Evolutionary conservation across 495 filamentous ascomycete species (phyloP), one percentile per base, ranked within the genome.

Genomic region (Endocarpon pusillum): DNA sequence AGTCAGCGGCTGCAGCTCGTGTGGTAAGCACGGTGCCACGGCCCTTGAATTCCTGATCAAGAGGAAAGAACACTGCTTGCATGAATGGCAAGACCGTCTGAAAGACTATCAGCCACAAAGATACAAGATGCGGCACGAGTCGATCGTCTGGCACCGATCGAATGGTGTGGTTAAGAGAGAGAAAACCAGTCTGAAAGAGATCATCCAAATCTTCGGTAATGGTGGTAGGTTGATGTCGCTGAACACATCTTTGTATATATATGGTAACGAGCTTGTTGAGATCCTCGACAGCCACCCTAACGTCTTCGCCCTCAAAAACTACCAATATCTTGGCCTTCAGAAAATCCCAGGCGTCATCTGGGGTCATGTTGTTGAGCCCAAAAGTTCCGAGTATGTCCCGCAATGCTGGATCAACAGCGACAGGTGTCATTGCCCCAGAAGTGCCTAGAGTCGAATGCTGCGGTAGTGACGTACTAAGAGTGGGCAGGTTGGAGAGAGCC

Each of bases 321-420:
- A 81, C 71, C 8, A 96, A 62, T n/a, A 96, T 49, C 39, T 83
- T 84, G 0, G 79, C 76, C 43, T 87, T 89, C n/a, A 99, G 55
- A 37, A 83, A 80, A 17, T 86, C 82, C 91, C 91, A 99, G 4
- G 85, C 87, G 49, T 94, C 85, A 42, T 99, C 89, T 1, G 78
- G 63, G 3, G 69, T 71, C 73, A 94, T 77, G 42, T 81, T 83
- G 39, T 80, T 70, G 16, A 92, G 57, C 1, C 82, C 83, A 42
- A 81, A 74, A 0, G 66, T 65, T 34, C 66, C 63, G 15, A 67
- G 42, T 4, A 54, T 56, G 19, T 69, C 65, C 18, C 61, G 57
- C 8, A 67, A 34, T 11, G 55, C 49, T 19, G 59, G 52, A 10
- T 62, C 58, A 3, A 49, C 54, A n/a, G 18, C 26, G 3, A 58